Conservation (phyloP, 768 basidiomycete species). For the Tulasnella sp. region DNA sequence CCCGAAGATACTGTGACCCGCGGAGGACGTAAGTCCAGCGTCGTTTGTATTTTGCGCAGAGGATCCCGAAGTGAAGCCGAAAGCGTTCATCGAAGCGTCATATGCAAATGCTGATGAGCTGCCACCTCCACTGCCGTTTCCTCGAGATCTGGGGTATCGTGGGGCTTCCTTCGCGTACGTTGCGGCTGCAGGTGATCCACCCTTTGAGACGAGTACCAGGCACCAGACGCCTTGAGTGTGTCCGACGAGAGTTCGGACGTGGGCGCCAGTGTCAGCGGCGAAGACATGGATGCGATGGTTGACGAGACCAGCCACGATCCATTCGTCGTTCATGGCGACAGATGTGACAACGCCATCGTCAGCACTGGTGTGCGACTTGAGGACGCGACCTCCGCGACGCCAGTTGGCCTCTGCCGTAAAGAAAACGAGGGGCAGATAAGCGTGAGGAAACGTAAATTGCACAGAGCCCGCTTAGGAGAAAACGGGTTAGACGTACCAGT, state of each 20-base stretch:
- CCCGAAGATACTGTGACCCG: background rate
- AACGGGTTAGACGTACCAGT: conserved; percentile 52
- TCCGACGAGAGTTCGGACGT: conserved; percentile 72
- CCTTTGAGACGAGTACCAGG: conserved; percentile 68
- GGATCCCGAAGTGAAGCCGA: conserved; percentile 16
- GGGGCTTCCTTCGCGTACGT: conserved; percentile 13
- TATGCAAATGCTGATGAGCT: conserved; percentile 9
- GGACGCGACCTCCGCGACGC: conserved; percentile 66
- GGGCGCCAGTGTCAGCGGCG: conserved; percentile 70
- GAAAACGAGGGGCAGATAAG: conserved; percentile 17
- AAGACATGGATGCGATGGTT: conserved; percentile 84
- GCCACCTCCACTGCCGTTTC: background rate
- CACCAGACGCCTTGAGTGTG: conserved; percentile 94
- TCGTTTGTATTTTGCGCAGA: conserved; percentile 18
- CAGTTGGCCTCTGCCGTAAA: conserved; percentile 64
- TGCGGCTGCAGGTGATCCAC: conserved; percentile 43
- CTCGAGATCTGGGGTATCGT: conserved; percentile 13
- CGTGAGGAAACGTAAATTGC: conserved; percentile 5
- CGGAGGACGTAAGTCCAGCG: conserved; percentile 24
- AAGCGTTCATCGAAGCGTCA: conserved; percentile 1
- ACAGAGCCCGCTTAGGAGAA: background rate
- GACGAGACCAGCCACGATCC: conserved; percentile 85
- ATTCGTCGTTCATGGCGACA: conserved; percentile 74
- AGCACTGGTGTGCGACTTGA: conserved; percentile 54
- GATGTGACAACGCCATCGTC: conserved; percentile 78